phyloP scores from a whole-genome alignment of 2,329 filamentous ascomycete genomes.

The Scedosporium boydii region DNA sequence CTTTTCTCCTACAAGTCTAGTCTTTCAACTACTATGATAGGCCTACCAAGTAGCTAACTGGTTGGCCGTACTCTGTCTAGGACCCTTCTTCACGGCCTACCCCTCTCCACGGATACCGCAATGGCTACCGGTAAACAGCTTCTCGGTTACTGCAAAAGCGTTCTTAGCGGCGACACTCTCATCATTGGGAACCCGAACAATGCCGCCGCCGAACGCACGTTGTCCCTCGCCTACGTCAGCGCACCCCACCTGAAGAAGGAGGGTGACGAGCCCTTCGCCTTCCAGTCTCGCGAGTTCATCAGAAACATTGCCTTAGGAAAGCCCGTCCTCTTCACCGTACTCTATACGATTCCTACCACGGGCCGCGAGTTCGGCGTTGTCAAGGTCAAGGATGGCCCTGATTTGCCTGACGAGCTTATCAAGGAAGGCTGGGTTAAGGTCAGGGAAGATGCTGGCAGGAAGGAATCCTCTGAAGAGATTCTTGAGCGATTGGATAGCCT shows the following conservation, averaged over 20 bases:
- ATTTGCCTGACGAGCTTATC: slow-evolving; percentile 73
- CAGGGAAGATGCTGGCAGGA: slow-evolving; percentile 85
- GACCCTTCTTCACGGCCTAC: slow-evolving; percentile 12
- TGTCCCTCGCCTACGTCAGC: slow-evolving; percentile 87
- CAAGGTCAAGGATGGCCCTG: slow-evolving; percentile 63
- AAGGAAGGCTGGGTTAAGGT: slow-evolving; percentile 89
- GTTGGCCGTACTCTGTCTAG: not conserved
- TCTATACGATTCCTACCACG: slow-evolving; percentile 79
- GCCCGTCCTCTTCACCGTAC: slow-evolving; percentile 70
- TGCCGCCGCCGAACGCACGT: slow-evolving; percentile 69
- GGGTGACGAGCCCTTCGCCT: slow-evolving; percentile 85
- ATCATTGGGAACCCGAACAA: slow-evolving; percentile 75
- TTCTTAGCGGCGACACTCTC: slow-evolving; percentile 87
- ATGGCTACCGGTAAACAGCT: slow-evolving; percentile 28
- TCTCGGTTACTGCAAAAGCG: slow-evolving; percentile 76
- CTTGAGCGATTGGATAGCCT: slow-evolving; percentile 66
- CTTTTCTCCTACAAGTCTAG: not conserved
- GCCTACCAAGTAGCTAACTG: not conserved
- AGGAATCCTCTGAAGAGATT: slow-evolving; percentile 75
- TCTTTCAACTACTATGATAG: not conserved
- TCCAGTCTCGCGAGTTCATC: slow-evolving; percentile 89
- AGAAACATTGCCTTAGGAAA: slow-evolving; percentile 80
- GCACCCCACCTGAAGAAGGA: slow-evolving; percentile 81
- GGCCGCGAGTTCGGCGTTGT: slow-evolving; percentile 83
- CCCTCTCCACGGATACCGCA: not conserved